phyloP scores from a whole-genome alignment of 2,329 filamentous ascomycete species.

The Fusarium paranaense region DNA sequence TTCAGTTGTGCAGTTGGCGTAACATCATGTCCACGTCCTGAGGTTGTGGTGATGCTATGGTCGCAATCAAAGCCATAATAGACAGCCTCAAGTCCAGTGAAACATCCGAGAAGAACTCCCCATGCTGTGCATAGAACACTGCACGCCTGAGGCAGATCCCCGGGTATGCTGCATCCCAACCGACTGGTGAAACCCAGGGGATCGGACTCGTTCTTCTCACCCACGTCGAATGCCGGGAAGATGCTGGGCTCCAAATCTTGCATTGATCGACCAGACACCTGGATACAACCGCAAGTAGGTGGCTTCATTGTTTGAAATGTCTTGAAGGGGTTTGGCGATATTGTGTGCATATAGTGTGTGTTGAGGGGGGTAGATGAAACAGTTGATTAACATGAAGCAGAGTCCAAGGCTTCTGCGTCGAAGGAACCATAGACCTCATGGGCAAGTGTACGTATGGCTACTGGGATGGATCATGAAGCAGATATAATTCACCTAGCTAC shows the following conservation, averaged over 20 bases:
- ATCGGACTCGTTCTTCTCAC: constrained; percentile 16
- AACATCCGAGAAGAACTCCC: constrained; percentile 33
- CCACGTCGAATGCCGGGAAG: constrained; percentile 34
- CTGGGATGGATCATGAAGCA: constrained; percentile 8
- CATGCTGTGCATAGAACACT: constrained; percentile 22
- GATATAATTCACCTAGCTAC: constrained; percentile 28
- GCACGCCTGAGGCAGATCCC: constrained; percentile 11
- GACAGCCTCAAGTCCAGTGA: constrained; percentile 36
- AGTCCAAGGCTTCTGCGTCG: not conserved
- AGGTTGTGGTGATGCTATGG: not conserved
- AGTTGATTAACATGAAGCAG: not conserved
- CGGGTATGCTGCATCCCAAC: not conserved
- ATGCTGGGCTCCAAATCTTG: constrained; percentile 32
- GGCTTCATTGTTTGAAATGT: constrained; percentile 13
- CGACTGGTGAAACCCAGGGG: not conserved
- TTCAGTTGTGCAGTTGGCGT: not conserved
- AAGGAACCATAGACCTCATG: not conserved
- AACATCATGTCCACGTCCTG: not conserved
- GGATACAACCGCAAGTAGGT: constrained; percentile 18
- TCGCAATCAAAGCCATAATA: constrained; percentile 30
- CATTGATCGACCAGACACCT: not conserved
- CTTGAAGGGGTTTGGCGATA: not conserved
- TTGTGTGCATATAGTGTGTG: constrained; percentile 3
- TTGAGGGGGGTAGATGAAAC: not conserved
- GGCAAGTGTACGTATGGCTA: not conserved